Evolutionary conservation across 2,329 filamentous ascomycete genomes (phyloP).

Genomic region (Sporothrix euskadiensis): DNA sequence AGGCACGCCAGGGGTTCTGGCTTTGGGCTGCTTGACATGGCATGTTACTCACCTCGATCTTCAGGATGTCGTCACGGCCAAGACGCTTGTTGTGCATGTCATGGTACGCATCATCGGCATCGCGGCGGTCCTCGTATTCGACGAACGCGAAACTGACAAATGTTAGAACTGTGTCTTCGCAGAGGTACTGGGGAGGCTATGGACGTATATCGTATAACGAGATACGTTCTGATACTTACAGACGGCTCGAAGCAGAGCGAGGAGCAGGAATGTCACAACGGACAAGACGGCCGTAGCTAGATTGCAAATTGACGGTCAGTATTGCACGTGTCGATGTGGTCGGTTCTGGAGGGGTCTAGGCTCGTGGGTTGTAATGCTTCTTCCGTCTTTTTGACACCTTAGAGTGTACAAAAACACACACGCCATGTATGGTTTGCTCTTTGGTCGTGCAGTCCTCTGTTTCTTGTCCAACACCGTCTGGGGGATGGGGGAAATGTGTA

Average conservation of each 20-base stretch:
- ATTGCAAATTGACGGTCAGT: conserved; percentile 44
- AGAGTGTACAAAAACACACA: neutral
- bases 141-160: conserved; percentile 83
- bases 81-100: conserved; percentile 99
- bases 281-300: conserved; percentile 93
- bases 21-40: neutral
- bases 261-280: conserved; percentile 98
- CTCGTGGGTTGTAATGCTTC: neutral
- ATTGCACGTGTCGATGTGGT: conserved; percentile 44
- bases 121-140: conserved; percentile 96
- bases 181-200: neutral
- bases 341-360: no score
- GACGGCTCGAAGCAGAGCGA: conserved; percentile 85
- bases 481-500: neutral
- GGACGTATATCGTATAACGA: no score
- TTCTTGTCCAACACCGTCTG: neutral
- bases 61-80: conserved; percentile 89
- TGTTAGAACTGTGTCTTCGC: neutral
- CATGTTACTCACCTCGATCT: conserved; percentile 77
- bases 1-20: neutral
- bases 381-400: neutral
- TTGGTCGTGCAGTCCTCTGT: neutral
- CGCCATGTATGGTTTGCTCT: neutral
- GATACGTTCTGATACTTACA: conserved; percentile 64
- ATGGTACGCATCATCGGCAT: conserved; percentile 98